phyloP scores from a whole-genome alignment of 225 moss, liverwort and hornwort genomes.

The Takakia lepidozioides region DNA sequence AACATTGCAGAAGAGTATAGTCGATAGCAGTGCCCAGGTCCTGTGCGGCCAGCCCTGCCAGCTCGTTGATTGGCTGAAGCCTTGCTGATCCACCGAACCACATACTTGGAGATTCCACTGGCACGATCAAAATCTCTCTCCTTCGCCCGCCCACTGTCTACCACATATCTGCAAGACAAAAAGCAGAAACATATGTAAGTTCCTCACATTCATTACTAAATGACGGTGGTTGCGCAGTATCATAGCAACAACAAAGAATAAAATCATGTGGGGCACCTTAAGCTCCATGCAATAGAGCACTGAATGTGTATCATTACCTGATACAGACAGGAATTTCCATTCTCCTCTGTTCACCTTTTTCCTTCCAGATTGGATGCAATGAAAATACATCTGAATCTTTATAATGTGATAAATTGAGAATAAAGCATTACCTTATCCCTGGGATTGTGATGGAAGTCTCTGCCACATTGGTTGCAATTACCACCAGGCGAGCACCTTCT shows the following conservation, averaged over 20 bases:
- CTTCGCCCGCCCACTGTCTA: constrained; percentile 93
- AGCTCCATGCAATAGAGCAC: too few relatives aligned
- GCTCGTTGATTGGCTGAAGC: constrained; percentile 98
- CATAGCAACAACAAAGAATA: too few relatives aligned
- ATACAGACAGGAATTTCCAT: too few relatives aligned
- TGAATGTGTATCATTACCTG: too few relatives aligned
- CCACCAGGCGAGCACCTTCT: constrained; percentile 74
- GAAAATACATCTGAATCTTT: too few relatives aligned
- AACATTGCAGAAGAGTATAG: constrained; percentile 96
- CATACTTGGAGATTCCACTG: constrained; percentile 84
- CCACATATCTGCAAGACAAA: constrained; percentile 74
- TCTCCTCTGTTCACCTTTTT: too few relatives aligned
- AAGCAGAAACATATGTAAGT: too few relatives aligned
- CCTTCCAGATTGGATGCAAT: too few relatives aligned
- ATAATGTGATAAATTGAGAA: too few relatives aligned
- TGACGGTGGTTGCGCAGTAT: too few relatives aligned
- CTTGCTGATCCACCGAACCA: constrained; percentile 98
- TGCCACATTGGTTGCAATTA: constrained; percentile 95
- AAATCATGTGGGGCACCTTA: too few relatives aligned
- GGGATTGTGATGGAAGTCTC: constrained; percentile 99
- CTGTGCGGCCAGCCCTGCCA: constrained; percentile 92
- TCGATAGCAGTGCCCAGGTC: constrained; percentile 96
- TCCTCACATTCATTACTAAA: too few relatives aligned
- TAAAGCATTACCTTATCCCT: constrained; percentile 76
- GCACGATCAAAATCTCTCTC: constrained; percentile 74